A percentile compares a stretch with the other conserved stretches of the same genome.
Conservation (phyloP, 495 filamentous ascomycete species). For the Cenococcum geophilum region DNA sequence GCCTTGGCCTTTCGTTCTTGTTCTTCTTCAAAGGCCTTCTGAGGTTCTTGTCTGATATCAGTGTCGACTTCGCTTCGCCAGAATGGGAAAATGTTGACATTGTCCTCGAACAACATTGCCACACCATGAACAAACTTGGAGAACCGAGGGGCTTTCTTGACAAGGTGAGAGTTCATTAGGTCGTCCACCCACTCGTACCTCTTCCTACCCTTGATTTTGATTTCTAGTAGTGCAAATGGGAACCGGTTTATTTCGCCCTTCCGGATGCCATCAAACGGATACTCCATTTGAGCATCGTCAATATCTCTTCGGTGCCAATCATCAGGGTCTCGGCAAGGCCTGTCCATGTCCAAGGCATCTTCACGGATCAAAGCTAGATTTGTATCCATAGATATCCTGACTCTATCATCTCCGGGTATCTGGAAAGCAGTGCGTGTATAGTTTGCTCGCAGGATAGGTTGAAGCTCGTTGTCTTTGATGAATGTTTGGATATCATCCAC, state of each 20-base stretch:
- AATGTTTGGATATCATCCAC: constrained; percentile 76
- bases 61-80: constrained; percentile 86
- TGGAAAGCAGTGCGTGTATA: constrained; percentile 95
- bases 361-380: constrained; percentile 89
- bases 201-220: constrained; percentile 74
- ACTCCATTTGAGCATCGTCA: constrained; percentile 73
- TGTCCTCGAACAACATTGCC: constrained; percentile 84
- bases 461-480: constrained; percentile 67
- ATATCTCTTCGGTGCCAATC: constrained; percentile 91
- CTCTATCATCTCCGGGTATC: constrained; percentile 84
- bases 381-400: constrained; percentile 89
- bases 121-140: constrained; percentile 96
- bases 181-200: constrained; percentile 82
- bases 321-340: constrained; percentile 79
- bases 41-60: constrained; percentile 88
- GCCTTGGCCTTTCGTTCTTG: constrained; percentile 72
- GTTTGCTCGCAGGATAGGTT: constrained; percentile 84
- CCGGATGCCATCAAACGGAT: constrained; percentile 75
- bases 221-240: constrained; percentile 85
- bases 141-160: constrained; percentile 82
- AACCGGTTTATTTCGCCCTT: constrained; percentile 91
- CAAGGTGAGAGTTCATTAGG: constrained; percentile 83
- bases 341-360: constrained; percentile 72
- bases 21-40: constrained; percentile 83
- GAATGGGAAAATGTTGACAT: constrained; percentile 93